Base-by-base conservation (phyloP, 169 alveolate species). In the Neospora caninum region DNA sequence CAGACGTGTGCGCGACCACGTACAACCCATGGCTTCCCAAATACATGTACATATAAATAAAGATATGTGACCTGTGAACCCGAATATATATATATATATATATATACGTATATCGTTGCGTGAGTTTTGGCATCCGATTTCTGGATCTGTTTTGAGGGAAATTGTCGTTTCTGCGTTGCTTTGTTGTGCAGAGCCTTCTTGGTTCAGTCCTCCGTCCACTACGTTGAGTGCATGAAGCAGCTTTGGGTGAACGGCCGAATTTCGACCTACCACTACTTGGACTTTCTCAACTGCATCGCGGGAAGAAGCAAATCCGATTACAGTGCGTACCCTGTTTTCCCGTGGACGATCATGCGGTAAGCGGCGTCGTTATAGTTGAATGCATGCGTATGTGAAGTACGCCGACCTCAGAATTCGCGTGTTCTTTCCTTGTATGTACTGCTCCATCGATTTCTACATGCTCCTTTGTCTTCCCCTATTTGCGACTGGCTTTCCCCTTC, bases 241-340 rank as follows among this genome's bases (percentile, higher is more conserved):
- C 58, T 80, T 84, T 89, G 93, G 93, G 42, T 67, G n/a, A 54
- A 89, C 58, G 93, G 93, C 45, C 93, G 88, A 31, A 29, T 89
- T 67, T 89, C 93, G 34, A 58, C 93, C n/a, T 70, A 58, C 36
- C 93, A 92, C 42, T 92, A 78, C 39, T 20, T 92, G 70, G 84
- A 92, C 25, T 89, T 89, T n/a, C 29, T 89, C 22, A 89, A 89
- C 70, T 58, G 93, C 80, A 43, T 82, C 43, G 94, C 91, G 39
- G 99, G 99, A 54, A 96, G 99, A 84, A 97, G 99, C 70, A 97
- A 97, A 91, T 97, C 98, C 80, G 99, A 99, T 95, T 96, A 99
- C 89, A 97, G 99, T 10, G 99, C 99, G 89, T 99, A 99, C 95
- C 99, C 99, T 20, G 98, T 99, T 10, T 98, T 98, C 94, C 99